Conservation (phyloP, 192 early-diverging fungal species). For the Paraglomus brasilianum region DNA sequence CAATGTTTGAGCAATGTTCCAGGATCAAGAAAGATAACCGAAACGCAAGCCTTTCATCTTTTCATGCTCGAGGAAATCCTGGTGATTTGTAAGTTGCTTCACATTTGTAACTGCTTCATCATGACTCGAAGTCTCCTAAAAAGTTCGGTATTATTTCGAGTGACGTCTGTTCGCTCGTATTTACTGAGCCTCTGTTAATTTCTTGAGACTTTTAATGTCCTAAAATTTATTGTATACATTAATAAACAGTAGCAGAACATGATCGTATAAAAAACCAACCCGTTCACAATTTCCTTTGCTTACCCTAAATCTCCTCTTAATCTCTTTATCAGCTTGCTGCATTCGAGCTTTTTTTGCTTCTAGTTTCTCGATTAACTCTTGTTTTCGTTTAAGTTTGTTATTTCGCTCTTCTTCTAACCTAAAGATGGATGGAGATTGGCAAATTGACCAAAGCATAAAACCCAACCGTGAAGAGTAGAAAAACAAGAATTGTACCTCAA, state of each 20-base stretch:
- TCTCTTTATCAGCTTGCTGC: constrained; percentile 6
- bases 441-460: not conserved
- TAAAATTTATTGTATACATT: constrained; percentile 1
- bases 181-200: not conserved
- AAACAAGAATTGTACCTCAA: not conserved
- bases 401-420: not conserved
- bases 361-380: not conserved
- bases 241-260: not conserved
- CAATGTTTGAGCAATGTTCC: no score
- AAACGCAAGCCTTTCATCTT: no score
- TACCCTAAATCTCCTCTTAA: constrained; percentile 1
- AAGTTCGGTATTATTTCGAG: not conserved
- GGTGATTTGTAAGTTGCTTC: no score
- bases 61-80: no score
- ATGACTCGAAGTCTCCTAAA: not conserved
- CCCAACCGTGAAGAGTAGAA: not conserved
- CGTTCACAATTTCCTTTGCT: not conserved
- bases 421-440: not conserved
- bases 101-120: no score
- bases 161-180: not conserved
- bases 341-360: not conserved
- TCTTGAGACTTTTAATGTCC: not conserved
- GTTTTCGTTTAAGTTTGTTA: constrained; percentile 4
- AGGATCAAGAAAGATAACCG: no score
- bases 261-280: not conserved